These are phyloP conservation scores for Calonectria montana DNA, from an alignment of 2,329 filamentous ascomycete genomes.

Conservation along the genomic window DNA sequence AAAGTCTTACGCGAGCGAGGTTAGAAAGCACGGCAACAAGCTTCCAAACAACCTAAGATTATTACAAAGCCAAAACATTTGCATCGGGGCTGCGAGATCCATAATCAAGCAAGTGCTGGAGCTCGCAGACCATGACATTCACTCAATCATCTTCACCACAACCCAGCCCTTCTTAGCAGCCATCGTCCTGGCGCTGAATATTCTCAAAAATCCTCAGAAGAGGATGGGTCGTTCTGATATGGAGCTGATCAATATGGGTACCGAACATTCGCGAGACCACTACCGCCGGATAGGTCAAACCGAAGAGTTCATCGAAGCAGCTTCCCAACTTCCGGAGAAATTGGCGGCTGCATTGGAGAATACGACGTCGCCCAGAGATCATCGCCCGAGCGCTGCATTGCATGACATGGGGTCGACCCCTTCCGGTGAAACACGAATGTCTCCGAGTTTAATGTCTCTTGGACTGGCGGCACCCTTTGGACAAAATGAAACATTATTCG, in stretches of 20 bases:
- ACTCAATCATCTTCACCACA: conserved; percentile 29
- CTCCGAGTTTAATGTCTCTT: conserved; percentile 7
- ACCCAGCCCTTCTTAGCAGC: conserved; percentile 33
- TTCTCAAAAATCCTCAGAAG: conserved; percentile 38
- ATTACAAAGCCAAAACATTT: conserved; percentile 32
- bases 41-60: conserved; percentile 23
- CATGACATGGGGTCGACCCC: conserved; percentile 2
- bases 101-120: conserved; percentile 35
- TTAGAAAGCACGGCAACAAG: conserved; percentile 31
- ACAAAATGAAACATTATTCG: conserved; percentile 34
- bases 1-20: conserved; percentile 25
- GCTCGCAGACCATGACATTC: conserved; percentile 29
- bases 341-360: conserved; percentile 32
- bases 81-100: conserved; percentile 34
- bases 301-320: conserved; percentile 27
- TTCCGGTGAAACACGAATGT: conserved; percentile 3
- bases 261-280: conserved; percentile 30
- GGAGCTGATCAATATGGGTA: conserved; percentile 30
- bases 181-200: conserved; percentile 31
- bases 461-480: conserved; percentile 22
- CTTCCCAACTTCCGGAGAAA: conserved; percentile 27
- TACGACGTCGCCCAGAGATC: conserved; percentile 11
- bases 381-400: conserved; percentile 5
- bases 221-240: conserved; percentile 37
- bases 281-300: conserved; percentile 29